A percentile compares a stretch with the other conserved stretches of the same genome.
phyloP scores from a whole-genome alignment of 1,139 yeast species.

The Lodderomyces margitis region DNA sequence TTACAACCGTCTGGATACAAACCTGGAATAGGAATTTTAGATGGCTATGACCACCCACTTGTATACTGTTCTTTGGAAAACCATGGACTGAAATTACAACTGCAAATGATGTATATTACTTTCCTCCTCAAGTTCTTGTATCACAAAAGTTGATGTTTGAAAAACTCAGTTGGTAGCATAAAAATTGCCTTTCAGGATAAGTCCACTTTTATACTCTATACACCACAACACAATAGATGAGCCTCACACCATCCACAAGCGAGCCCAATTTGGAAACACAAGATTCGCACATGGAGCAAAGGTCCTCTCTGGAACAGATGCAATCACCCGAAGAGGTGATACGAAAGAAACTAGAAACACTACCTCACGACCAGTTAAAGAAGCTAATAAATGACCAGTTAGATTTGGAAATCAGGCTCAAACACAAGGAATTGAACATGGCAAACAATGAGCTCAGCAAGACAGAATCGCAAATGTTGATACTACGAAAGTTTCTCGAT shows the following conservation, averaged over 20 bases:
- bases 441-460: conserved; percentile 64
- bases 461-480: conserved; percentile 59
- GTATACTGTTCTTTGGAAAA: conserved; percentile 20
- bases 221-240: not conserved
- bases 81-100: conserved; percentile 14
- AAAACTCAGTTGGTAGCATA: too few relatives aligned
- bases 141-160: too few relatives aligned
- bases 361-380: conserved; percentile 39
- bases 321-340: conserved; percentile 15
- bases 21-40: conserved; percentile 17
- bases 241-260: not conserved
- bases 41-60: conserved; percentile 20
- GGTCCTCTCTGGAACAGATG: not conserved
- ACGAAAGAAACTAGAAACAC: conserved; percentile 26
- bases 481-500: conserved; percentile 54
- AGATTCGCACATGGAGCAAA: not conserved
- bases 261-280: not conserved
- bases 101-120: too few relatives aligned
- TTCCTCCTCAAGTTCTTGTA: too few relatives aligned
- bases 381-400: conserved; percentile 50
- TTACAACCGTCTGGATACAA: not conserved
- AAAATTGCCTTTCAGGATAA: too few relatives aligned
- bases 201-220: too few relatives aligned
- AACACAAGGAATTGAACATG: conserved; percentile 61
- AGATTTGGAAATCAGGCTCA: conserved; percentile 67